These are phyloP conservation scores for Rhinocladiella similis DNA, from an alignment of 2,329 filamentous ascomycete species.

Conservation along the genomic window DNA sequence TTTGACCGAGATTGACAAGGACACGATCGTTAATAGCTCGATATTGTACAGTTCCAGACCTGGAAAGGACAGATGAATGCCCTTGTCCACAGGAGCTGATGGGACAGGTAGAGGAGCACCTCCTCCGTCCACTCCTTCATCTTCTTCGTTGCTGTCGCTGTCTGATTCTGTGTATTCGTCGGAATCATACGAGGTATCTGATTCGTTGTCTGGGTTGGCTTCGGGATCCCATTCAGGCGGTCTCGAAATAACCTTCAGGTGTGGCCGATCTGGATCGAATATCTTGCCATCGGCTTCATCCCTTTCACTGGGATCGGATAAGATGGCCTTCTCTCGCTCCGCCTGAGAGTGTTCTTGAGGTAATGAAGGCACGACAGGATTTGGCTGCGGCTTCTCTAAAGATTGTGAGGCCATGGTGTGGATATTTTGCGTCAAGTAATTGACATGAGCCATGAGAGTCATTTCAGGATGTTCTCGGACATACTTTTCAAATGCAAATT, in stretches of 20 bases:
- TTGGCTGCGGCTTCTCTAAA: constrained; percentile 30
- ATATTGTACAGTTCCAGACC: constrained; percentile 74
- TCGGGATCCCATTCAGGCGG: constrained; percentile 71
- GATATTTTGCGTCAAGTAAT: constrained; percentile 72
- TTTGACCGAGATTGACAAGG: constrained; percentile 70
- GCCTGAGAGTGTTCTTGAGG: background rate
- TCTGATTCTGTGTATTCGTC: constrained; percentile 42
- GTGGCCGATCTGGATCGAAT: constrained; percentile 52
- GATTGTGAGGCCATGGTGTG: constrained; percentile 63
- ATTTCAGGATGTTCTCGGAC: constrained; percentile 58
- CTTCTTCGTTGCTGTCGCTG: constrained; percentile 48
- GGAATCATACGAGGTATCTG: constrained; percentile 45
- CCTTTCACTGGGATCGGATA: background rate
- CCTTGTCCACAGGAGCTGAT: constrained; percentile 37
- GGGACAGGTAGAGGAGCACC: constrained; percentile 37
- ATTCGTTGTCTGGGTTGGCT: constrained; percentile 39
- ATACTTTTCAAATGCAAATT: constrained; percentile 64
- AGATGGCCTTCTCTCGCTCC: background rate
- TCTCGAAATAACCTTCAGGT: constrained; percentile 70
- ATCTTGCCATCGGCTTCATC: constrained; percentile 3
- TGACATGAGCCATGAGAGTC: constrained; percentile 71
- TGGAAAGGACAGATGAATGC: constrained; percentile 78
- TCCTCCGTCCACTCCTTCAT: constrained; percentile 34
- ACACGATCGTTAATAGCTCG: constrained; percentile 69
- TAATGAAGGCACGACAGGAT: background rate